These are phyloP conservation scores for Alternaria atra DNA, from an alignment of 2,329 filamentous ascomycete genomes.

Conservation along the genomic window DNA sequence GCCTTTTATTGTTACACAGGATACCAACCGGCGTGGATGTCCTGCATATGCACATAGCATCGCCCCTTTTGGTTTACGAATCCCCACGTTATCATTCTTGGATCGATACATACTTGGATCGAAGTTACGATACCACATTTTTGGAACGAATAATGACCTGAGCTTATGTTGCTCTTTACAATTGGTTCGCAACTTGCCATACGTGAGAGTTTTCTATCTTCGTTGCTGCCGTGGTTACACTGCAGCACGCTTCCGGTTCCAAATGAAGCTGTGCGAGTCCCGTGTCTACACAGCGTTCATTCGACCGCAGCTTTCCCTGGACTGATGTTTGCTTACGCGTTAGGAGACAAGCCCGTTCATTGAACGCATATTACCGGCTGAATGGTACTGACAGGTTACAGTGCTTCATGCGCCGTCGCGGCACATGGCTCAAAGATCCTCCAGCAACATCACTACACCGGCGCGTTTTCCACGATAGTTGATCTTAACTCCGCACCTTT, in stretches of 20 bases:
- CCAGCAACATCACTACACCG: not conserved
- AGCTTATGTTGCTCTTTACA: constrained; percentile 17
- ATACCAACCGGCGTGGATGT: constrained; percentile 10
- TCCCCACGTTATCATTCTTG: constrained; percentile 9
- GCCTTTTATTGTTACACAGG: constrained; percentile 6
- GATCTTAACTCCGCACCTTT: not conserved
- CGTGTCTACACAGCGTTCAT: not conserved
- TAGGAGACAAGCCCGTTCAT: not conserved
- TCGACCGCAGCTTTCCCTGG: not conserved
- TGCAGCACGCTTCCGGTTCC: not conserved
- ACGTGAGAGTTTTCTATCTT: constrained; percentile 9
- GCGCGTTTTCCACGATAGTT: not conserved
- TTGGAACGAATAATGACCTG: constrained; percentile 34
- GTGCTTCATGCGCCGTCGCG: not conserved
- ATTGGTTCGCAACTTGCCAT: constrained; percentile 13
- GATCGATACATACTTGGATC: constrained; percentile 19
- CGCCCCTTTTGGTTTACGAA: constrained; percentile 15
- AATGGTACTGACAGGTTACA: constrained; percentile 4
- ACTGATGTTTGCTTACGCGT: constrained; percentile 14
- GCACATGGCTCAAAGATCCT: constrained; percentile 5
- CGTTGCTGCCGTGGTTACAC: not conserved
- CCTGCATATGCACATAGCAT: constrained; percentile 1
- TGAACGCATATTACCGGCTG: not conserved
- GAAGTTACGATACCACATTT: constrained; percentile 21
- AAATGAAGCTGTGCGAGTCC: constrained; percentile 10